These are phyloP conservation scores for Zymoseptoria ardabiliae DNA, from an alignment of 2,329 filamentous ascomycete genomes.

Conservation along the genomic window DNA sequence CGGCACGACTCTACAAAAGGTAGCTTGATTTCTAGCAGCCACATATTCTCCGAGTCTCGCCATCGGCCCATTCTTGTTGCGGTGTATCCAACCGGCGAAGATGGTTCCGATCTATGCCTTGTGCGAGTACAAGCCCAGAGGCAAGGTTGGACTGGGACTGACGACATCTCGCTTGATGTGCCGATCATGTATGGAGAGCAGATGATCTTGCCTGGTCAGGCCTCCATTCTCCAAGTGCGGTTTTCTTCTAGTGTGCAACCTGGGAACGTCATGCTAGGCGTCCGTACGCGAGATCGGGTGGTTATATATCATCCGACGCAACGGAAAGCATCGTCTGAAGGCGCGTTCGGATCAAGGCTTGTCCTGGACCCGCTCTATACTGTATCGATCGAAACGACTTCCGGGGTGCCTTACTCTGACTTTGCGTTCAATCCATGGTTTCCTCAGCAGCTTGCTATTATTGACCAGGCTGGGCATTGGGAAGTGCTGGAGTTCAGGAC, in stretches of 20 bases:
- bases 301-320: constrained; percentile 42
- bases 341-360: constrained; percentile 43
- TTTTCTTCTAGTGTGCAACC: constrained; percentile 42
- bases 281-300: constrained; percentile 41
- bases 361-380: constrained; percentile 49
- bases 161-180: constrained; percentile 42
- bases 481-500: constrained; percentile 55
- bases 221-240: constrained; percentile 48
- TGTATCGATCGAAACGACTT: constrained; percentile 48
- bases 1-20: constrained; percentile 36
- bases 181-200: constrained; percentile 42
- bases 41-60: constrained; percentile 38
- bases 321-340: constrained; percentile 11
- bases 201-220: constrained; percentile 49
- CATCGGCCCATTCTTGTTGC: constrained; percentile 29
- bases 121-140: constrained; percentile 44
- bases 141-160: constrained; percentile 48
- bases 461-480: constrained; percentile 62
- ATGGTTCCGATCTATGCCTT: constrained; percentile 52
- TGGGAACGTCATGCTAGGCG: constrained; percentile 42
- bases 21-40: constrained; percentile 50
- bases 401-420: constrained; percentile 52
- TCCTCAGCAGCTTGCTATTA: constrained; percentile 54
- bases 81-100: constrained; percentile 42
- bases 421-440: constrained; percentile 58